Evolutionary conservation across 2,329 filamentous ascomycete genomes (phyloP), one percentile per base, ranked within the genome.

Genomic region (Zelopaecilomyces penicillatus): DNA sequence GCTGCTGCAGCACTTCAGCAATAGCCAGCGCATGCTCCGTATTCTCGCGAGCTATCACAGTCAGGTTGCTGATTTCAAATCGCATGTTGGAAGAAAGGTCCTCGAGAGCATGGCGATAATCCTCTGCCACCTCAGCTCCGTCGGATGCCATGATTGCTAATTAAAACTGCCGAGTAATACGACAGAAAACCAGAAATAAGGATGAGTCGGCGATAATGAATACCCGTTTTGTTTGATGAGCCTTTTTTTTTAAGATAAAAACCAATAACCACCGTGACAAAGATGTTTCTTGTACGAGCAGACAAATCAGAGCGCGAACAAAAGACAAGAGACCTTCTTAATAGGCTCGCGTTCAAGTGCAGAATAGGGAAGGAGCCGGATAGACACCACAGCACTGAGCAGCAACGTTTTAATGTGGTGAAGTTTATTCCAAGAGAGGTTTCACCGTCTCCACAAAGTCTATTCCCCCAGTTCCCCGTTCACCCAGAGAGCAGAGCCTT

Each of bases 51-150:
- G 93, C 93, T 67, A 98, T 97, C 64, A 95, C 82, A 50, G 93
- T 98, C 68, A 98, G 70, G 68, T 94, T 97, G 74, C 86, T 91
- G 65, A 98, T 98, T 68, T 97, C 91, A 67, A 88, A 88, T 61
- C 89, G 84, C 68, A 88, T 87, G 69, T 96, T 96, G 62, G 83
- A 78, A 53, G 85, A 87, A 59, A 98, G 75, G 66, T 96, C 91
- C 69, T 95, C 87, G 62, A 98, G 74, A 44, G 90, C 93, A 61
- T 88, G 86, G 64, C 85, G 87, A 70, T 95, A 98, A 69, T 97
- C 93, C 66, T 91, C 85, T 51, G 90, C 90, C 57, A 98, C 87
- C 68, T 95, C 89, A 64, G 87, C 88, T 52, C 85, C 69, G 53
- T 74, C 72, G 57, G 71, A 68, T 48, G 69, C 68, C 72, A 75